These are phyloP conservation scores for Penicillium sp. DNA, from an alignment of 2,329 filamentous ascomycete species.

Conservation along the genomic window DNA sequence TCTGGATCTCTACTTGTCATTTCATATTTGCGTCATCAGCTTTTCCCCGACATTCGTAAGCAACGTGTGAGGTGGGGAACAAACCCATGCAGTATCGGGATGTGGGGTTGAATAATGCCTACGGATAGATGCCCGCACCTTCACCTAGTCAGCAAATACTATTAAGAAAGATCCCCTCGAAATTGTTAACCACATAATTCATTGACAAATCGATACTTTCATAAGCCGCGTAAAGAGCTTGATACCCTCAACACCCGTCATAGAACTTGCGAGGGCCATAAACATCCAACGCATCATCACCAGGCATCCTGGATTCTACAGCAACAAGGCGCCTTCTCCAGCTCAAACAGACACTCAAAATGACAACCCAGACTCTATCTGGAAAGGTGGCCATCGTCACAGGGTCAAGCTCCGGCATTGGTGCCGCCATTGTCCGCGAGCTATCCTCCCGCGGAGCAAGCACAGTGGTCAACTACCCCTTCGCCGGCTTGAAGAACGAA, in stretches of 20 bases:
- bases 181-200: not conserved
- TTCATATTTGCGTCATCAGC: not conserved
- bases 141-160: not conserved
- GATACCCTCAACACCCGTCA: not conserved
- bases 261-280: not conserved
- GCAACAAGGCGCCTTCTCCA: not conserved
- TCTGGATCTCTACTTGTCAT: not conserved
- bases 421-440: constrained; percentile 32
- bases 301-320: not conserved
- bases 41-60: not conserved
- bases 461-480: constrained; percentile 53
- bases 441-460: constrained; percentile 48
- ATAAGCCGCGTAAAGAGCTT: not conserved
- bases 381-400: constrained; percentile 28
- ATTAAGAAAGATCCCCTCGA: not conserved
- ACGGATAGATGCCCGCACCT: not conserved
- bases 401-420: constrained; percentile 26
- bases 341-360: not conserved
- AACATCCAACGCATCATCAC: not conserved
- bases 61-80: not conserved
- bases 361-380: constrained; percentile 12
- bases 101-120: not conserved
- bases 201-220: too few species aligned
- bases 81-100: not conserved
- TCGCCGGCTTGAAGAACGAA: constrained; percentile 20